These are phyloP conservation scores for Xenosphaeropsis pyriputrescens DNA, from an alignment of 2,329 filamentous ascomycete species.

Conservation along the genomic window DNA sequence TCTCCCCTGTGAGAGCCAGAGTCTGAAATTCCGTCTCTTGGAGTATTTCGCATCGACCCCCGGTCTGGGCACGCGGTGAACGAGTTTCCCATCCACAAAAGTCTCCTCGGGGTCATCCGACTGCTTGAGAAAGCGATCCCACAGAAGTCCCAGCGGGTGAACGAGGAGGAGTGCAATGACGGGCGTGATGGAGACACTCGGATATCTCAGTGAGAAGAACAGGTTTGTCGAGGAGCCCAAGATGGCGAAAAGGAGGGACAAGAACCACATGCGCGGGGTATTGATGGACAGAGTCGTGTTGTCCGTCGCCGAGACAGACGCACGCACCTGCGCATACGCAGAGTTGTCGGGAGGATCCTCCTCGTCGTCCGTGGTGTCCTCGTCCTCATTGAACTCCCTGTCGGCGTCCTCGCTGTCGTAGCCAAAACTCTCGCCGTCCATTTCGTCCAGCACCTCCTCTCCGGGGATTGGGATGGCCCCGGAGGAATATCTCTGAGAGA, in stretches of 20 bases:
- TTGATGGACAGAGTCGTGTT: slow-evolving; percentile 69
- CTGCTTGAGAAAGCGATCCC: slow-evolving; percentile 59
- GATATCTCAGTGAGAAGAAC: slow-evolving; percentile 83
- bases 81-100: slow-evolving; percentile 34
- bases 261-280: slow-evolving; percentile 74
- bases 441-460: slow-evolving; percentile 3
- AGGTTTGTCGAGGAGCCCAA: slow-evolving; percentile 73
- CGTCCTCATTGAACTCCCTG: slow-evolving; percentile 22
- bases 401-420: slow-evolving; percentile 21
- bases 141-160: slow-evolving; percentile 67
- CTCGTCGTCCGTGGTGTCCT: slow-evolving; percentile 15
- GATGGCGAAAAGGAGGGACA: slow-evolving; percentile 68
- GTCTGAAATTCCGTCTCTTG: slow-evolving; percentile 30
- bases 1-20: slow-evolving; percentile 65
- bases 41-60: not conserved
- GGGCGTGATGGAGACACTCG: slow-evolving; percentile 77
- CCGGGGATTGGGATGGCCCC: slow-evolving; percentile 11
- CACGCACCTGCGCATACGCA: slow-evolving; percentile 65
- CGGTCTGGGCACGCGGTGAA: not conserved
- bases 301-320: slow-evolving; percentile 64
- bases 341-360: slow-evolving; percentile 52
- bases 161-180: slow-evolving; percentile 78
- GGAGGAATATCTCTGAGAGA: slow-evolving; percentile 8
- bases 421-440: slow-evolving; percentile 20
- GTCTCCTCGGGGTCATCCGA: slow-evolving; percentile 35